Conservation (phyloP, 495 filamentous ascomycete genomes). For the Xylaria castorea region DNA sequence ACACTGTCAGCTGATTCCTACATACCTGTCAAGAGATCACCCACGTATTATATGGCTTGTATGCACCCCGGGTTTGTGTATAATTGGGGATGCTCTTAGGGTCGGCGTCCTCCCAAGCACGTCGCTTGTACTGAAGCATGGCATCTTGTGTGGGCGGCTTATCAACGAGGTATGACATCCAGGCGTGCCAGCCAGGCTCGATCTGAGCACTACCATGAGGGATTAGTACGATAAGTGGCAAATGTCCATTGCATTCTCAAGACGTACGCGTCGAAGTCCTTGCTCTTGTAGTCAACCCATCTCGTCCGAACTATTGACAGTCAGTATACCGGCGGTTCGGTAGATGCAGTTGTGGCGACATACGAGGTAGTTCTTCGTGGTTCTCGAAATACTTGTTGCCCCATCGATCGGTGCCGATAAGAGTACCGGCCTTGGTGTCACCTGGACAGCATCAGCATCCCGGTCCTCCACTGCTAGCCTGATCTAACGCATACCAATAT, state of each 20-base stretch:
- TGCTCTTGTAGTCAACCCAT: slow-evolving; percentile 95
- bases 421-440: slow-evolving; percentile 93
- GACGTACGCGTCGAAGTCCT: slow-evolving; percentile 83
- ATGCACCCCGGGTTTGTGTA: slow-evolving; percentile 78
- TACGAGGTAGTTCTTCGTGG: slow-evolving; percentile 90
- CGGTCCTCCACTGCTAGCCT: neutral
- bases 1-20: slow-evolving; percentile 1
- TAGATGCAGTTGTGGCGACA: slow-evolving; percentile 34
- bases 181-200: slow-evolving; percentile 98
- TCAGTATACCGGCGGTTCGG: slow-evolving; percentile 33
- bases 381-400: slow-evolving; percentile 99
- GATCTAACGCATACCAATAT: slow-evolving; percentile 64
- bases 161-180: slow-evolving; percentile 93
- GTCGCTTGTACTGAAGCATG: slow-evolving; percentile 65
- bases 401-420: slow-evolving; percentile 85
- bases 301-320: slow-evolving; percentile 78
- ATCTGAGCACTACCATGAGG: slow-evolving; percentile 68
- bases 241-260: slow-evolving; percentile 6
- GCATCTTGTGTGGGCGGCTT: slow-evolving; percentile 81
- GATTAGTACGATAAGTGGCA: slow-evolving; percentile 23
- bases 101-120: slow-evolving; percentile 73
- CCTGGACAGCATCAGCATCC: slow-evolving; percentile 61
- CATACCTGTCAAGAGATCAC: slow-evolving; percentile 41
- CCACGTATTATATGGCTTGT: slow-evolving; percentile 93
- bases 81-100: slow-evolving; percentile 73